These are phyloP conservation scores for Cercophora scortea DNA, from an alignment of 495 filamentous ascomycete genomes.

Conservation along the genomic window DNA sequence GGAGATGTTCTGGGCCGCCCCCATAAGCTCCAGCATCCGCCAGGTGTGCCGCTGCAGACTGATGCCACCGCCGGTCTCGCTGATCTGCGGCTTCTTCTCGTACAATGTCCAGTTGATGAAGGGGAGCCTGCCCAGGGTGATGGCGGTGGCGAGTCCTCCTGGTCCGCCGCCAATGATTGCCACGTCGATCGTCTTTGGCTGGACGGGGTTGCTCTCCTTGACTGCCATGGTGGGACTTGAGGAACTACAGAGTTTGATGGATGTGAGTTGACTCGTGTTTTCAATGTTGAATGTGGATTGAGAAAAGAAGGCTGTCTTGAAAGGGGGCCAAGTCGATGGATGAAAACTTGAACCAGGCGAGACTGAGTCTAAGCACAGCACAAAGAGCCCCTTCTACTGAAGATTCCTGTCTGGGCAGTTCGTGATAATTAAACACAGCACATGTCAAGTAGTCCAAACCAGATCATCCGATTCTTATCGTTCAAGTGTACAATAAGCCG, in stretches of 20 bases:
- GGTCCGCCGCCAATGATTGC: slow-evolving; percentile 42
- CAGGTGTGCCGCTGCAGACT: slow-evolving; percentile 33
- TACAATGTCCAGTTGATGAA: slow-evolving; percentile 39
- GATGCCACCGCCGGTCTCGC: slow-evolving; percentile 44
- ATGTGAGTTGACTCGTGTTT: too few species aligned
- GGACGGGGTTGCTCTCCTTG: background rate
- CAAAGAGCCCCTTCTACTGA: too few species aligned
- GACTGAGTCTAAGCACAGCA: too few species aligned
- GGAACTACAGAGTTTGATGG: background rate
- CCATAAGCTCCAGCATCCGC: slow-evolving; percentile 40
- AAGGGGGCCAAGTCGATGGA: too few species aligned
- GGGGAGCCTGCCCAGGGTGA: slow-evolving; percentile 38
- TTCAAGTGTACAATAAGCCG: too few species aligned
- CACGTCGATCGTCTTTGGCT: slow-evolving; percentile 1
- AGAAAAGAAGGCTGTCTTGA: too few species aligned
- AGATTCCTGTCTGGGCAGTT: too few species aligned
- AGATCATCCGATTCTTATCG: too few species aligned
- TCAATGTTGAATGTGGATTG: too few species aligned
- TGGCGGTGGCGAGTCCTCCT: slow-evolving; percentile 41
- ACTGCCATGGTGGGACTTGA: background rate
- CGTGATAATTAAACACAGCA: too few species aligned
- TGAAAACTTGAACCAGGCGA: too few species aligned
- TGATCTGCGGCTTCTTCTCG: slow-evolving; percentile 38
- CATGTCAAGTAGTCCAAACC: too few species aligned
- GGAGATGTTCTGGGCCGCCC: slow-evolving; percentile 28